These are phyloP conservation scores for Pseudonitzschia multistriata DNA, from an alignment of 108 stramenopile species.

Conservation along the genomic window DNA sequence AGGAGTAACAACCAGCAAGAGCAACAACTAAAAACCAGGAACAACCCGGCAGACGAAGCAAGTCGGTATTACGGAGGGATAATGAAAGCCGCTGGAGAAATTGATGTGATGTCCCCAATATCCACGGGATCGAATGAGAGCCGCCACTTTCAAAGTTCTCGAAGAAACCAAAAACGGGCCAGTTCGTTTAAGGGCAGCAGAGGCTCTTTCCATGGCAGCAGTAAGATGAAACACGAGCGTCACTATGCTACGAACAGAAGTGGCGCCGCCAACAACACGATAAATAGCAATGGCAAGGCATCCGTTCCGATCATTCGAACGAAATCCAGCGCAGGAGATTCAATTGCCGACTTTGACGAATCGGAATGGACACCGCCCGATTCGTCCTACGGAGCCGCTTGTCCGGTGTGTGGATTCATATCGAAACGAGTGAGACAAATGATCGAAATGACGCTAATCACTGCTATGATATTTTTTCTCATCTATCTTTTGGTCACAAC, in stretches of 20 bases:
- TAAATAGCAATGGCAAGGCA: neutral
- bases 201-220: too few species aligned
- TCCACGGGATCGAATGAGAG: neutral
- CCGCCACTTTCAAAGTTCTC: neutral
- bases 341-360: constrained; percentile 38
- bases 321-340: constrained; percentile 20
- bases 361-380: constrained; percentile 68
- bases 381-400: constrained; percentile 67
- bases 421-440: constrained; percentile 52
- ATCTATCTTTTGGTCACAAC: constrained; percentile 46
- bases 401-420: constrained; percentile 67
- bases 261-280: neutral
- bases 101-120: neutral
- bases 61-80: constrained; percentile 34
- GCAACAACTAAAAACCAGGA: neutral
- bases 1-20: neutral
- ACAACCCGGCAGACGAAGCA: neutral
- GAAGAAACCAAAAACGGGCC: constrained; percentile 8
- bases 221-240: neutral
- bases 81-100: constrained; percentile 22
- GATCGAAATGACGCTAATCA: constrained; percentile 55
- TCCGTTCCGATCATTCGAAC: constrained; percentile 8
- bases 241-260: neutral
- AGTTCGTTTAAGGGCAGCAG: neutral
- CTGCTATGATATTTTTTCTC: constrained; percentile 33